Conservation (phyloP, 352 stramenopile genomes). For the Globisporangium recalcitrans region DNA sequence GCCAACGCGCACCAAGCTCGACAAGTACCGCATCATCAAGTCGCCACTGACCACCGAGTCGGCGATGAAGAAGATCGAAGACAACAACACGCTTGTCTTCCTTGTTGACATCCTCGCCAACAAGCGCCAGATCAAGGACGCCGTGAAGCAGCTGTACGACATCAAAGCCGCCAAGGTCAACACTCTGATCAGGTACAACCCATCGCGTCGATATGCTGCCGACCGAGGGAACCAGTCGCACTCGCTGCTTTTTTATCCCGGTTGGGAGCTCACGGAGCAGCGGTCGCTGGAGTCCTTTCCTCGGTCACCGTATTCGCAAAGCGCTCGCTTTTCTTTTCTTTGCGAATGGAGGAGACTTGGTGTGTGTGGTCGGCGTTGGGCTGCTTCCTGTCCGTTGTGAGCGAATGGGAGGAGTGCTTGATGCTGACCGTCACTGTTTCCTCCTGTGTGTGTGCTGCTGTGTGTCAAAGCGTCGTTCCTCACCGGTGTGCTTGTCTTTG, state of each 20-base stretch:
- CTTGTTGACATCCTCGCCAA: constrained; percentile 99
- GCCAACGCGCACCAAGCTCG: constrained; percentile 92
- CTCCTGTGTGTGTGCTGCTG: constrained; percentile 18
- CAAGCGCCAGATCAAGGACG: constrained; percentile 99
- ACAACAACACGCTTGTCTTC: constrained; percentile 99
- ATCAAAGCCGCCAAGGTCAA: constrained; percentile 99
- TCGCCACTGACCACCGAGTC: constrained; percentile 98
- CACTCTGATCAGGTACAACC: constrained; percentile 97
- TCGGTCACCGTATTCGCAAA: constrained; percentile 3
- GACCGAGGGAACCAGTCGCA: constrained; percentile 21
- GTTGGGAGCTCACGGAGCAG: constrained; percentile 10
- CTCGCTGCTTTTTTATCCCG: constrained; percentile 9
- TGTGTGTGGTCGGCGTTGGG: neutral
- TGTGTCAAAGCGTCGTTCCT: constrained; percentile 16
- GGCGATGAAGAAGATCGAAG: constrained; percentile 99
- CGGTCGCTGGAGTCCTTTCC: constrained; percentile 10
- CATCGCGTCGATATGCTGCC: constrained; percentile 73
- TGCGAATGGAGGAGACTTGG: neutral
- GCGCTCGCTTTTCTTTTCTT: constrained; percentile 10
- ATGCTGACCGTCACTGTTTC: constrained; percentile 17
- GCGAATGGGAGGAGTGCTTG: neutral
- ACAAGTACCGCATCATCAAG: constrained; percentile 99
- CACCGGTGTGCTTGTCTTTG: constrained; percentile 25
- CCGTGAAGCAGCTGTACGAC: constrained; percentile 99
- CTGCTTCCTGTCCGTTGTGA: constrained; percentile 2